Evolutionary conservation across 257 asterid genomes (phyloP).

Genomic region (Misopates orontium): DNA sequence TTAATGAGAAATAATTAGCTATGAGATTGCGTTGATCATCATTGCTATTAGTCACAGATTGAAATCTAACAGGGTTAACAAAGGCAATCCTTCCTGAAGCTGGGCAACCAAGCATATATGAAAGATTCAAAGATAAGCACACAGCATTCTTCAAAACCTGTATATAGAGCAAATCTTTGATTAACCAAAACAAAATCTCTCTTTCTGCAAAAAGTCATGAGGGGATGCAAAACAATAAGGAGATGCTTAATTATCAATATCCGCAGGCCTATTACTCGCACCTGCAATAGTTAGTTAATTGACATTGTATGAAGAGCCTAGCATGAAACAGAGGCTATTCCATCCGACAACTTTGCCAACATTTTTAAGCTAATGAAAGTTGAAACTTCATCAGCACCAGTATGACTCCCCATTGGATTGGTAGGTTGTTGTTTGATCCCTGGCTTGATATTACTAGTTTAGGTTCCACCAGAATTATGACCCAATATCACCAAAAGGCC

Average conservation of each 20-base stretch:
- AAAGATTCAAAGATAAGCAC: slow-evolving; percentile 70
- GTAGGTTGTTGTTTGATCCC: slow-evolving; percentile 7
- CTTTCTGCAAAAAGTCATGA: no score
- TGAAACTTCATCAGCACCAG: slow-evolving; percentile 6
- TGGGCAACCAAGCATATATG: slow-evolving; percentile 75
- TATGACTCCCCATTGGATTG: neutral
- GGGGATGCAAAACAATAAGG: slow-evolving; percentile 9
- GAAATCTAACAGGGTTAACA: slow-evolving; percentile 57
- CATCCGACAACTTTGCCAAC: neutral
- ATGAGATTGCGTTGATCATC: slow-evolving; percentile 29
- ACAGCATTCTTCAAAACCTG: slow-evolving; percentile 75
- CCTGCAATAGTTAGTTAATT: slow-evolving; percentile 3
- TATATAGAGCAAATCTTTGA: slow-evolving; percentile 23
- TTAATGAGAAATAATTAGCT: slow-evolving; percentile 39
- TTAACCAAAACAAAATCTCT: neutral
- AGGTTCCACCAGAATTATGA: neutral
- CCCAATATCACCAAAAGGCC: no score
- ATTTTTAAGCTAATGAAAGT: neutral
- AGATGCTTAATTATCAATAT: slow-evolving; percentile 1
- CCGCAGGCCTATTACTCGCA: neutral
- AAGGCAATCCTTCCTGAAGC: slow-evolving; percentile 62
- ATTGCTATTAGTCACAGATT: slow-evolving; percentile 38
- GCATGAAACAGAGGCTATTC: slow-evolving; percentile 4
- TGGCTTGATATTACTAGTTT: neutral
- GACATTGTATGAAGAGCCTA: slow-evolving; percentile 1